Base-by-base conservation (phyloP, 2,329 filamentous ascomycete species). In the Trichothecium roseum region DNA sequence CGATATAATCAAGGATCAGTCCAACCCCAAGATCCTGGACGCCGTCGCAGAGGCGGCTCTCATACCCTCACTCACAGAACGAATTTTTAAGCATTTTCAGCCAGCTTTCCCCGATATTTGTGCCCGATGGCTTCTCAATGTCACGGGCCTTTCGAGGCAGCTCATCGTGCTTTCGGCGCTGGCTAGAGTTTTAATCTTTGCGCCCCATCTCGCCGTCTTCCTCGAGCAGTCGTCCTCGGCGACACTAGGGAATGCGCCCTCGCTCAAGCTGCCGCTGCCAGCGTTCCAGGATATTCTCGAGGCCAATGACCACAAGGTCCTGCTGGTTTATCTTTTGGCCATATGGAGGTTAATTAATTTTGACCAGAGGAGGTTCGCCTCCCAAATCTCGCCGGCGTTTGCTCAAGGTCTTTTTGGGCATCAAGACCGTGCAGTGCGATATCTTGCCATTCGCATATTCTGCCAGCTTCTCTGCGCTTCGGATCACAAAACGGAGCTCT, bases 361-460 rank as follows among this genome's bases (percentile, higher is more conserved):
- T 51, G 80, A 95, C 52, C 68, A 73, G 45, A 66, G 71, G 30
- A 71, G 69, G 4, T 94, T 88, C 51, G 71, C 72, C 8, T 63
- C 61, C 39, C 64, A 77, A 47, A 69, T 87, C 24, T 74, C 74
- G 26, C 77, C 81, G 1, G 69, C 75, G 32, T 72, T 74, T 42
- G 66, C 94, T 30, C 78, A 87, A 57, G 59, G 59, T 20, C 63
- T 93, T 10, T 81, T 94, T 46, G 62, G 66, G 35, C 72, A 81
- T 52, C 50, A 59, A 32, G 67, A 70, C 45, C 63, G 59, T 39
- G 62, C 72, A 13, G 72, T 94, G 34, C 76, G 83, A 57, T 94
- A 88, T 56, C 67, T 96, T 41, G 81, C 87, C 12, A 72, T 94
- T 37, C 76, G 86, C 43, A 75, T 88, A 40, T 83, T 94, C 44